A percentile compares a stretch with the other conserved stretches of the same genome.
phyloP scores from a whole-genome alignment of 345 rosid species.

The Ceriops zippeliana region DNA sequence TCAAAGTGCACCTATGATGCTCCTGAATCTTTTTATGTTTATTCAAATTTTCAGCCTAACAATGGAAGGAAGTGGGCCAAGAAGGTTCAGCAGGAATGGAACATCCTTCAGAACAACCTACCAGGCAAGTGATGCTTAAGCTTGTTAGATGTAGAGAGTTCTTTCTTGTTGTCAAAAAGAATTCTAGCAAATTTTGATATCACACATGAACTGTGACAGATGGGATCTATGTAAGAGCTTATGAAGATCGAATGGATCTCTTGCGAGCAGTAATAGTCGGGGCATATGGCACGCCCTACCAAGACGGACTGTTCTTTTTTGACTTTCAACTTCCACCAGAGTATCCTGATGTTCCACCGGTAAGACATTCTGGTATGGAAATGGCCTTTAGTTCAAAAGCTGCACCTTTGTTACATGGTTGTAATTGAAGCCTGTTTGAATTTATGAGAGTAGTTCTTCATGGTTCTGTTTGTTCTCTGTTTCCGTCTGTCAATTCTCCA shows the following conservation, averaged over 20 bases:
- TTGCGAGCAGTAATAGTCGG: slow-evolving; percentile 89
- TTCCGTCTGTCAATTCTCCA: slow-evolving; percentile 31
- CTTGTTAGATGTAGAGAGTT: slow-evolving; percentile 4
- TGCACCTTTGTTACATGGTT: background rate
- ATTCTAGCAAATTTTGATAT: background rate
- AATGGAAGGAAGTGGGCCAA: slow-evolving; percentile 82
- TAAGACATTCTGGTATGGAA: slow-evolving; percentile 30
- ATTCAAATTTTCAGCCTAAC: slow-evolving; percentile 48
- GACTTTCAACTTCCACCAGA: slow-evolving; percentile 90
- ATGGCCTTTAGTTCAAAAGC: background rate
- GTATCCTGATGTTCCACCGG: slow-evolving; percentile 89
- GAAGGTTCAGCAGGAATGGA: slow-evolving; percentile 99
- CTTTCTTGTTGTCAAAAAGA: background rate
- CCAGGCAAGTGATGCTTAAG: slow-evolving; percentile 57
- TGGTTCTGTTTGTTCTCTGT: slow-evolving; percentile 5
- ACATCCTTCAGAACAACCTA: slow-evolving; percentile 89
- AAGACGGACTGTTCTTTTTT: slow-evolving; percentile 96
- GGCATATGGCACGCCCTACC: slow-evolving; percentile 97
- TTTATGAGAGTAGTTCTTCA: slow-evolving; percentile 1
- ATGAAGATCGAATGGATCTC: slow-evolving; percentile 95
- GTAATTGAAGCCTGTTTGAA: background rate
- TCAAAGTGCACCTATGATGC: background rate
- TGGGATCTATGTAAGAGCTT: slow-evolving; percentile 81
- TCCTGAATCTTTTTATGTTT: background rate
- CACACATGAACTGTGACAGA: slow-evolving; percentile 40